Conservation (phyloP, 2,329 filamentous ascomycete genomes). For the Metarhizium album region DNA sequence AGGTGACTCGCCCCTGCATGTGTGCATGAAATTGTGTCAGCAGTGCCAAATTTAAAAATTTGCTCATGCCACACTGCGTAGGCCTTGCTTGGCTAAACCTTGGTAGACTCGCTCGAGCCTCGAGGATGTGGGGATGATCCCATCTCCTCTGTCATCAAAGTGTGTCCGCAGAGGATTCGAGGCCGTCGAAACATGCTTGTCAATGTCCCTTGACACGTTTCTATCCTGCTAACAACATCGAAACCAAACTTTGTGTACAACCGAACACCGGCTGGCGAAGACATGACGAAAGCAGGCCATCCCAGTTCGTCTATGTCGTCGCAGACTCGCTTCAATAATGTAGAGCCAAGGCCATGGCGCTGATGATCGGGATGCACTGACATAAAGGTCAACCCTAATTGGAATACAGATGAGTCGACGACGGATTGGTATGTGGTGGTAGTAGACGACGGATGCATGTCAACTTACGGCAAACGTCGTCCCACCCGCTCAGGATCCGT, state of each 20-base stretch:
- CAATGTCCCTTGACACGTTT: not conserved
- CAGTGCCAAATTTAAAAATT: no score
- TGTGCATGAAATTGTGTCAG: no score
- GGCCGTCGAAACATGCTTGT: not conserved
- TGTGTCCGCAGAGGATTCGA: not conserved
- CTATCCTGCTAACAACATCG: not conserved
- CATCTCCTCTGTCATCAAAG: no score
- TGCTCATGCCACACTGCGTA: no score
- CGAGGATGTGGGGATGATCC: no score
- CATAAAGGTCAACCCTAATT: not conserved
- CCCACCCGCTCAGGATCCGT: not conserved
- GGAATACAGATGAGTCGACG: not conserved
- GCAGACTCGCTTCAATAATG: not conserved
- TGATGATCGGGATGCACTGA: conserved; percentile 1
- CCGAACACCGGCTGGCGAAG: conserved; percentile 3
- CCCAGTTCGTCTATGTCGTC: not conserved
- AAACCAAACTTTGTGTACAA: conserved; percentile 3
- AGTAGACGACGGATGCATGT: not conserved
- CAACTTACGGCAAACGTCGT: not conserved
- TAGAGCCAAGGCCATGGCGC: conserved; percentile 2
- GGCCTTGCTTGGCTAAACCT: no score
- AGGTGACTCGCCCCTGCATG: no score
- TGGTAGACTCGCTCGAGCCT: no score
- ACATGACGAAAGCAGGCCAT: conserved; percentile 2
- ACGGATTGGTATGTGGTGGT: not conserved